phyloP scores from a whole-genome alignment of 192 early-diverging fungal species.

The Pilaira anomala region DNA sequence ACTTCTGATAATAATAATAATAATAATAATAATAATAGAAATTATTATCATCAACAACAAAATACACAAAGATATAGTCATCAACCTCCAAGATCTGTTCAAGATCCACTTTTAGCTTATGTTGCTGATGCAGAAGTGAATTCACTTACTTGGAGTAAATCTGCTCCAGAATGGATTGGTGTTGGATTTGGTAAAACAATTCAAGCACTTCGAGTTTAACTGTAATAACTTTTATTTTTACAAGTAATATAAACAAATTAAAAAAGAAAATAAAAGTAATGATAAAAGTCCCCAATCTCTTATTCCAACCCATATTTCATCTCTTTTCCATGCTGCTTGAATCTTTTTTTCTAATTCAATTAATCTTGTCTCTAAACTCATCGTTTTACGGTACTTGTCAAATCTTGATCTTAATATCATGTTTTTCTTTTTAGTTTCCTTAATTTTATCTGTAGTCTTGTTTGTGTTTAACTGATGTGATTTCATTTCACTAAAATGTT shows the following conservation, averaged over 20 bases:
- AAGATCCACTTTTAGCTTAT: constrained; percentile 73
- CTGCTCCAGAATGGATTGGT: constrained; percentile 82
- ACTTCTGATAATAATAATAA: constrained; percentile 19
- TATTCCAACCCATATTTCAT: constrained; percentile 6
- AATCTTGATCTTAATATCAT: background rate
- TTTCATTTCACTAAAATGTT: constrained; percentile 1
- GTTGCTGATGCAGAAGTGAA: constrained; percentile 74
- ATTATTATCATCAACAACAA: constrained; percentile 33
- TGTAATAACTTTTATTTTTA: background rate
- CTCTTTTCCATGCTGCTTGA: constrained; percentile 4
- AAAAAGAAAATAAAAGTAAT: background rate
- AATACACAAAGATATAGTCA: constrained; percentile 24
- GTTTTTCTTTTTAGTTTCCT: background rate
- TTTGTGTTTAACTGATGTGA: background rate
- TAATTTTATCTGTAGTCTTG: background rate
- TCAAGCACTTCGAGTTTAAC: constrained; percentile 77
- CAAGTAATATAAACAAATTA: background rate
- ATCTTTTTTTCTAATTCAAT: constrained; percentile 6
- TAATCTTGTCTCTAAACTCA: background rate
- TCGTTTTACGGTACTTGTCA: constrained; percentile 9
- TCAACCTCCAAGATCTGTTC: constrained; percentile 29
- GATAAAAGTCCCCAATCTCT: constrained; percentile 9
- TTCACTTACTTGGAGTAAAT: constrained; percentile 78
- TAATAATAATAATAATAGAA: constrained; percentile 37
- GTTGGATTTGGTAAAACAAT: constrained; percentile 83